phyloP scores from a whole-genome alignment of 495 filamentous ascomycete genomes.

The Copromyces sp. region DNA sequence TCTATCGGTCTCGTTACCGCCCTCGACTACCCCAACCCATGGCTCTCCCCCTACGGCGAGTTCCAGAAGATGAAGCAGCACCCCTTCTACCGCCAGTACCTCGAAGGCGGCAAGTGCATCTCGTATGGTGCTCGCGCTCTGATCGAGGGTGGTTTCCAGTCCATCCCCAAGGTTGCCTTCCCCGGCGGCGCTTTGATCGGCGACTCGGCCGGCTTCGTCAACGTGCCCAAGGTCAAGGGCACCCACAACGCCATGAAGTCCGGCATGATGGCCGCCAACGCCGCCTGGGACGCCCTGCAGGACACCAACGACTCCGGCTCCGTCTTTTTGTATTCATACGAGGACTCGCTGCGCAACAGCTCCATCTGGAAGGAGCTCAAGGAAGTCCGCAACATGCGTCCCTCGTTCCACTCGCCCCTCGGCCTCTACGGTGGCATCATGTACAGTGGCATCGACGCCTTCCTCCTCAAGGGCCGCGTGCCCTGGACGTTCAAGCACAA shows the following conservation, averaged over 20 bases:
- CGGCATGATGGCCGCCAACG: slow-evolving; percentile 92
- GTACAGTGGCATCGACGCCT: slow-evolving; percentile 92
- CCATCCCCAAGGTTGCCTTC: slow-evolving; percentile 92
- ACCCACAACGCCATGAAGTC: slow-evolving; percentile 97
- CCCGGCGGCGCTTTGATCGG: slow-evolving; percentile 93
- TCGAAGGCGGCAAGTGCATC: slow-evolving; percentile 94
- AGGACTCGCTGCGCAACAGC: slow-evolving; percentile 76
- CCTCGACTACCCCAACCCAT: slow-evolving; percentile 93
- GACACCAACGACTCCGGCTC: slow-evolving; percentile 46
- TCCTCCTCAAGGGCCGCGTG: slow-evolving; percentile 66
- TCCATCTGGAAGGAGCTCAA: slow-evolving; percentile 90
- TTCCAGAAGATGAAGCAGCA: slow-evolving; percentile 99
- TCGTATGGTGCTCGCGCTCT: slow-evolving; percentile 91
- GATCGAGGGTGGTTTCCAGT: slow-evolving; percentile 95
- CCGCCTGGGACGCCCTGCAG: slow-evolving; percentile 65
- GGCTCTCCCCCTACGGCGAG: slow-evolving; percentile 89
- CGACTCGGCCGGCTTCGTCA: slow-evolving; percentile 92
- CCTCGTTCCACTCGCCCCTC: slow-evolving; percentile 77
- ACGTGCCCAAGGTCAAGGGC: slow-evolving; percentile 97
- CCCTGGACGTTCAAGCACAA: slow-evolving; percentile 94
- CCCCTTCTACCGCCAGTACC: slow-evolving; percentile 67
- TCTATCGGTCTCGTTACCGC: slow-evolving; percentile 89
- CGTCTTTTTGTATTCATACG: slow-evolving; percentile 91
- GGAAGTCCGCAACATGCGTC: slow-evolving; percentile 94
- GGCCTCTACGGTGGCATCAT: slow-evolving; percentile 80